Base-by-base conservation (phyloP, 768 basidiomycete species). In the Russula dissimulans region DNA sequence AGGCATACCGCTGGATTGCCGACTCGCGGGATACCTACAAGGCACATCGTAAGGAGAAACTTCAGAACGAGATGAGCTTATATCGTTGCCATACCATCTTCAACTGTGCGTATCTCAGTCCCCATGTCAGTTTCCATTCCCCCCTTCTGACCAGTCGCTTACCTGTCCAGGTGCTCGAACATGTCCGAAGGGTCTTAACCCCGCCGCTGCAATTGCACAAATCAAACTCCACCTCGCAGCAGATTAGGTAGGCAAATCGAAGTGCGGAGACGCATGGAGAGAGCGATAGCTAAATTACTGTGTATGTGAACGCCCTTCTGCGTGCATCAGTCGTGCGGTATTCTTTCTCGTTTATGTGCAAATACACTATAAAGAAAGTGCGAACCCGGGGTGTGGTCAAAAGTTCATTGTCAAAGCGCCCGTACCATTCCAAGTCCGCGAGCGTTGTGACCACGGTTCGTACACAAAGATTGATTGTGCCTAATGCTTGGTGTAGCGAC, bases 61-160 rank as follows among this genome's bases (percentile, higher is more conserved):
- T 99, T 66, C 91, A 97, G 76, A 99, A 99, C 74, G 87, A 92
- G 69, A 80, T 98, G 81, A 94, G 91, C 70, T 74, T 99, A 72
- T 99, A 97, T 78, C 84, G 95, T 60, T 98, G 95, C 79, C 95
- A 97, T 75, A 97, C 95, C 51, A 97, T 97, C 77, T 97, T 97
- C 80, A 97, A 97, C 76, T 92, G 92, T 89, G 5, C 53, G 64
- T 32, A 15, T 62, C 48, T 48, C 42, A 47, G 51, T 62, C 38
- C 22, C 22, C 9, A 14, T 60, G 14, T 62, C 86, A 15, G 3
- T n/a, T 26, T 15, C 3, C 14, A 11, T 4, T 6, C 22, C 22
- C 3, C 11, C 42, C 4, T 43, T 3, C 41, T 56, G 8, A 56
- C 43, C 12, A 29, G 11, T 39, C 22, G 31, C 32, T 44, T 5